These are phyloP conservation scores for Alternaria hordeiaustralica DNA, from an alignment of 2,329 filamentous ascomycete genomes.

Conservation along the genomic window DNA sequence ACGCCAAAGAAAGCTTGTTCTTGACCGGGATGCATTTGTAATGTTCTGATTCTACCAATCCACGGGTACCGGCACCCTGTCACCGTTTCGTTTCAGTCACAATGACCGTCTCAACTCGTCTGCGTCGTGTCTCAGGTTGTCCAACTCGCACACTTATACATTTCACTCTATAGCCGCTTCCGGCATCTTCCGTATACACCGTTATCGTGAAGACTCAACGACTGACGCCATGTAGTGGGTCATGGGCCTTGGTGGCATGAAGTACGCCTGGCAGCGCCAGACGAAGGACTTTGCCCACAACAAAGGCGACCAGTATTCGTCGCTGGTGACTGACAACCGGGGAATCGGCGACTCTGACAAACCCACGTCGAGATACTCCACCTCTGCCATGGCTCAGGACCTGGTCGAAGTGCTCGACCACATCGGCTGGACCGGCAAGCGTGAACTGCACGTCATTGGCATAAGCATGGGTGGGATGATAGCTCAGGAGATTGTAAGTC, in stretches of 20 bases:
- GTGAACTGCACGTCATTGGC: constrained; percentile 72
- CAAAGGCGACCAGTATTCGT: constrained; percentile 70
- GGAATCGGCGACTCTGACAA: constrained; percentile 83
- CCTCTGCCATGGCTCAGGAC: constrained; percentile 84
- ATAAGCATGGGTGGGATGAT: constrained; percentile 94
- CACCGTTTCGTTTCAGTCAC: constrained; percentile 47
- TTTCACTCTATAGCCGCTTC: constrained; percentile 2
- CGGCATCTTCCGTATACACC: neutral
- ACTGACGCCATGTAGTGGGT: constrained; percentile 65
- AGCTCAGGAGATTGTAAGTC: constrained; percentile 74
- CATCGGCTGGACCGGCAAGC: constrained; percentile 69
- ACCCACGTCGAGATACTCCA: constrained; percentile 77
- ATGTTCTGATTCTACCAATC: constrained; percentile 18
- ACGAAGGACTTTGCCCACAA: constrained; percentile 82
- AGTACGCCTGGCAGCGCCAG: constrained; percentile 80
- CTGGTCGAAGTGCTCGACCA: constrained; percentile 72
- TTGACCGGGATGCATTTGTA: constrained; percentile 26
- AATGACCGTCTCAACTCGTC: constrained; percentile 42
- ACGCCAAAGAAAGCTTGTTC: constrained; percentile 7
- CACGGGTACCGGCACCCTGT: constrained; percentile 12
- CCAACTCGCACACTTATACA: constrained; percentile 9
- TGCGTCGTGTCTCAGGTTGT: constrained; percentile 37
- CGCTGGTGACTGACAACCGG: constrained; percentile 81
- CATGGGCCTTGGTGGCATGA: constrained; percentile 77
- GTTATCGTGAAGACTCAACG: neutral